Evolutionary conservation across 345 rosid species (phyloP).

Genomic region (Ceriops zippeliana): DNA sequence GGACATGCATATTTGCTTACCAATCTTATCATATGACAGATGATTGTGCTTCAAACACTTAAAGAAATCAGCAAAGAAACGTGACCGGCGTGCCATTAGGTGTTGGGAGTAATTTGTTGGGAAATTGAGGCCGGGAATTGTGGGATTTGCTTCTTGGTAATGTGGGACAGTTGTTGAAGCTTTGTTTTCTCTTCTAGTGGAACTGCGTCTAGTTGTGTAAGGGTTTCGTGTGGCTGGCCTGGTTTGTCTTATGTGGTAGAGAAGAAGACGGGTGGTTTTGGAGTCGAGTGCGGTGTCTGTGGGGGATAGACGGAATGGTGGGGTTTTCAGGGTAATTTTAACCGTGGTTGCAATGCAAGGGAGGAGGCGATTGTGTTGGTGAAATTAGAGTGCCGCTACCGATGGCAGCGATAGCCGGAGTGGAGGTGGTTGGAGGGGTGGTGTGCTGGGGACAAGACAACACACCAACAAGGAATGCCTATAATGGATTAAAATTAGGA

Average conservation of each 20-base stretch:
- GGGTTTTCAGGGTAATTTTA: not conserved
- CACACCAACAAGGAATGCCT: not conserved
- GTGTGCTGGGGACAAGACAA: conserved; percentile 17
- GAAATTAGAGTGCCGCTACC: conserved; percentile 14
- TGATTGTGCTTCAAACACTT: conserved; percentile 94
- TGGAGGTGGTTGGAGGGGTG: conserved; percentile 28
- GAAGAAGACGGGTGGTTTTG: conserved; percentile 39
- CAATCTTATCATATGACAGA: conserved; percentile 65
- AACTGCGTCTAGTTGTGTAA: conserved; percentile 11
- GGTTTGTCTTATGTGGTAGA: conserved; percentile 30
- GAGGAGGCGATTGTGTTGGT: conserved; percentile 13
- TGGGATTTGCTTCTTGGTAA: conserved; percentile 49
- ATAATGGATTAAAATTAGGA: not conserved
- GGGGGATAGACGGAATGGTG: conserved; percentile 19
- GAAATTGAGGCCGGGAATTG: conserved; percentile 65
- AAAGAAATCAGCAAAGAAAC: conserved; percentile 1
- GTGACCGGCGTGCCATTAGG: not conserved
- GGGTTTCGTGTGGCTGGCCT: conserved; percentile 11
- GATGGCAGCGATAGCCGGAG: conserved; percentile 23
- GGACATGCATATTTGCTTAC: conserved; percentile 65
- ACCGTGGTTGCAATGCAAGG: not conserved
- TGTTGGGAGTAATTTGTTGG: conserved; percentile 31
- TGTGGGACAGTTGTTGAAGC: conserved; percentile 55
- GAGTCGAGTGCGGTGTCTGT: conserved; percentile 39
- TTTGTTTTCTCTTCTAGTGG: conserved; percentile 45